Conservation (phyloP, 768 basidiomycete species). For the Tricholoma sp. region DNA sequence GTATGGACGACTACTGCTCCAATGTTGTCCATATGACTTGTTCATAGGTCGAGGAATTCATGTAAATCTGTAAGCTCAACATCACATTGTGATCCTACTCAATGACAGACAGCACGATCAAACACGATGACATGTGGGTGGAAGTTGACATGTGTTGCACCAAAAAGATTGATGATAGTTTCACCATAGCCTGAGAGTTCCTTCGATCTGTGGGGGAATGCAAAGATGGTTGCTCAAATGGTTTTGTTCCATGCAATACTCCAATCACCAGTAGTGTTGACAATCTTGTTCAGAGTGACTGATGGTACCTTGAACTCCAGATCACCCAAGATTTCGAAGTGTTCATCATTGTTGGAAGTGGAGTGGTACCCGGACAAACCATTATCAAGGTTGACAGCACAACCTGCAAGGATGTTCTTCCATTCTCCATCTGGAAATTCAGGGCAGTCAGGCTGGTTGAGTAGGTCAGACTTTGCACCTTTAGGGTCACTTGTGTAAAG, state of each 20-base stretch:
- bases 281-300: neutral
- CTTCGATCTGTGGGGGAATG: neutral
- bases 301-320: neutral
- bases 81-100: neutral
- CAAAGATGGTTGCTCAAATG: neutral
- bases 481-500: neutral
- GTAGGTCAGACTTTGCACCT: neutral
- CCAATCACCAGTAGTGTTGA: too few relatives aligned
- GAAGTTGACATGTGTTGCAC: neutral
- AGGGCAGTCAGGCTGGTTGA: neutral
- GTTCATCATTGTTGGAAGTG: neutral
- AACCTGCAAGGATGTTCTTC: neutral
- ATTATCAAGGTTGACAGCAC: neutral
- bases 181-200: neutral
- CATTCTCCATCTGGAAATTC: neutral
- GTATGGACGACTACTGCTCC: neutral
- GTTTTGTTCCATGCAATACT: neutral
- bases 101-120: neutral
- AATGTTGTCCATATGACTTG: neutral
- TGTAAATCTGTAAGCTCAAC: neutral
- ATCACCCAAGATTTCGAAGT: neutral
- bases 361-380: neutral
- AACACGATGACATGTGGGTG: neutral
- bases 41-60: neutral
- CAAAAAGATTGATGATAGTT: too few relatives aligned